phyloP scores from a whole-genome alignment of 768 basidiomycete genomes.

The Russula sp. region DNA sequence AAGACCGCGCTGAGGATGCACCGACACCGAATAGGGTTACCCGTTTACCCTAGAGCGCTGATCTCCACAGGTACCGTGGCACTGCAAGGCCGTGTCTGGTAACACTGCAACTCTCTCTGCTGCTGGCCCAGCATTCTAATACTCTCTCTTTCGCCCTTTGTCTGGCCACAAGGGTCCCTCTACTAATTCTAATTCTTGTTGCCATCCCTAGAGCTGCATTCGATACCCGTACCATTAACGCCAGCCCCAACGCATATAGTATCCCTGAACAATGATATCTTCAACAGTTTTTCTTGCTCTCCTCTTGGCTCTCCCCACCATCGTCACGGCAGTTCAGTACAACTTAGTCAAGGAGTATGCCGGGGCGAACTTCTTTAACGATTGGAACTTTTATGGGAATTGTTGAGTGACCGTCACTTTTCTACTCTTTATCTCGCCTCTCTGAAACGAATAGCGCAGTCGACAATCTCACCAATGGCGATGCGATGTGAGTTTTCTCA shows the following conservation, averaged over 20 bases:
- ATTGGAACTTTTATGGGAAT: conserved; percentile 28
- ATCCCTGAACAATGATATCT: neutral
- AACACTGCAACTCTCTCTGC: neutral
- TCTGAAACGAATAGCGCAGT: conserved; percentile 37
- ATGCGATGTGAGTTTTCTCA: conserved; percentile 44
- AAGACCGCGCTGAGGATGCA: too few relatives aligned
- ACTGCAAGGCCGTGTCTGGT: too few relatives aligned
- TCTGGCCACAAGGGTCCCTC: conserved; percentile 6
- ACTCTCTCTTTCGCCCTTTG: neutral
- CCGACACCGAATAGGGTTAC: too few relatives aligned
- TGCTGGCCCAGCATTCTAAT: neutral
- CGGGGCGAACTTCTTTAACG: conserved; percentile 24
- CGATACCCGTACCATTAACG: neutral
- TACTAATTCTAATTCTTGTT: neutral
- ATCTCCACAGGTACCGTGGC: too few relatives aligned
- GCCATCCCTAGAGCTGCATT: neutral
- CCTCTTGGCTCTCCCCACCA: conserved; percentile 6
- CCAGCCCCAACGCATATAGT: neutral
- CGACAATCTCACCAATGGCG: conserved; percentile 70
- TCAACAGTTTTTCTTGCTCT: neutral
- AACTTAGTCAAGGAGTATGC: conserved; percentile 26
- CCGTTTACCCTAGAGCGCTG: too few relatives aligned
- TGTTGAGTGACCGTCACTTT: conserved; percentile 18
- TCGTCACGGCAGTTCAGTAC: conserved; percentile 16
- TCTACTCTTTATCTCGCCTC: too few relatives aligned